Conservation (phyloP, 2,329 filamentous ascomycete genomes). For the Trematosphaeria pertusa region DNA sequence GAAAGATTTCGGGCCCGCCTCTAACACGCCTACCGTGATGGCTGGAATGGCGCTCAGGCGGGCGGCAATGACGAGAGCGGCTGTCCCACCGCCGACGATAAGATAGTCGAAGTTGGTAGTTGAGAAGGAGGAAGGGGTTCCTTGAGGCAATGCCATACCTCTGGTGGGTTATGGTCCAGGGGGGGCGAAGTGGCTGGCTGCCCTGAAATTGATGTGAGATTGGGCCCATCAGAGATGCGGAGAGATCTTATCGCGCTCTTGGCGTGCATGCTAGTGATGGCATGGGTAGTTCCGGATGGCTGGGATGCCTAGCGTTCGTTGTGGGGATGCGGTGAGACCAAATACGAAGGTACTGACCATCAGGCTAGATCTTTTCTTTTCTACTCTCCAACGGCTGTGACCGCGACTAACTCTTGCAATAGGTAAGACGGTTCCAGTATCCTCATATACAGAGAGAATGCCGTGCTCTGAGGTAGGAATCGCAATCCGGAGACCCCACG, state of each 20-base stretch:
- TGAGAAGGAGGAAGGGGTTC: conserved; percentile 8
- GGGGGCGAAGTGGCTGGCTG: not conserved
- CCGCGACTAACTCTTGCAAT: no score
- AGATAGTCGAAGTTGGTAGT: conserved; percentile 10
- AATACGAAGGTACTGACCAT: no score
- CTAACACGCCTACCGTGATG: conserved; percentile 21
- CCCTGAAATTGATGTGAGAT: not conserved
- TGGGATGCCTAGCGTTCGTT: not conserved
- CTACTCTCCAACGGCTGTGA: no score
- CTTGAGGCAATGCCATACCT: no score
- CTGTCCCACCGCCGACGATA: conserved; percentile 71
- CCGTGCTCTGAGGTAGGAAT: no score
- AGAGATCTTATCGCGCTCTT: not conserved
- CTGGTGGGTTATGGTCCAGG: not conserved
- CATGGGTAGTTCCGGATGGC: not conserved
- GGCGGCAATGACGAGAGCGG: conserved; percentile 79
- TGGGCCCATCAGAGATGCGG: not conserved
- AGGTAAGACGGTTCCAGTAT: no score
- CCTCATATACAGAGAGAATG: no score
- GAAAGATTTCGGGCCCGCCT: conserved; percentile 19
- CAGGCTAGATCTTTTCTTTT: no score
- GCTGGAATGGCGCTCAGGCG: conserved; percentile 56
- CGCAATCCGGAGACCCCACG: no score
- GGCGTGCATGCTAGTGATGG: not conserved
- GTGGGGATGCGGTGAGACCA: not conserved